Evolutionary conservation across 441 rosid genomes (phyloP), one percentile per base, ranked within the genome.

Genomic region (Erodium trifolium): DNA sequence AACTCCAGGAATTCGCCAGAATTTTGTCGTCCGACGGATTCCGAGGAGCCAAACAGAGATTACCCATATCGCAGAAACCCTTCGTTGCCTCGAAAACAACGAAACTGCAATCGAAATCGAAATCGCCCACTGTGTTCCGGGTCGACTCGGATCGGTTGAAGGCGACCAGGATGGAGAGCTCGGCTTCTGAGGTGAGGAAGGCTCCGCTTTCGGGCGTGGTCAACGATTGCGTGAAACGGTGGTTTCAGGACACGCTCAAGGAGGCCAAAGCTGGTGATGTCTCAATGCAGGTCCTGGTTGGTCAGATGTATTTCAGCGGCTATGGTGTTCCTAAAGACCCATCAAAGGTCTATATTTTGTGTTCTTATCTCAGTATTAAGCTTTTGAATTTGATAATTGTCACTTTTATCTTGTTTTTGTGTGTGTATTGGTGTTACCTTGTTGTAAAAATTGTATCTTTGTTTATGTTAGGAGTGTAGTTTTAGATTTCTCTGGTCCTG

Each of bases 231-330:
- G 89, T 81, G 5, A 84, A 78, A 73, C 77, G 84, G 16, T 92
- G 98, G 96, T 92, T 92, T 45, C 82, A 81, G 37, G 96, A 90
- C 68, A 82, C 96, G 0, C 92, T 88, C 10, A 83, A 72, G 76
- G 96, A 85, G 67, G 98, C 97, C 27, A 81, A 83, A 69, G 81
- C 89, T 14, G 98, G 97, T 0, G 93, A 92, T 68, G 77, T 67
- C 62, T 68, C 84, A 49, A 92, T 90, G 96, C 96, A 90, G 79
- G 82, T 92, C 27, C 79, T 92, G 67, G 96, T 92, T 8, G 98
- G 91, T 1, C 98, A 90, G 83, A 90, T 92, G 98, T 90, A 92
- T 77, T 78, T 76, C 53, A 82, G 75, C 65, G 98, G 97, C 69
- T 88, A 85, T 78, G 98, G 98, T 5, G 87, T 92, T 71, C 76